Evolutionary conservation across 805 yeast species (phyloP).

Genomic region (Nakazawaea ambrosiae): DNA sequence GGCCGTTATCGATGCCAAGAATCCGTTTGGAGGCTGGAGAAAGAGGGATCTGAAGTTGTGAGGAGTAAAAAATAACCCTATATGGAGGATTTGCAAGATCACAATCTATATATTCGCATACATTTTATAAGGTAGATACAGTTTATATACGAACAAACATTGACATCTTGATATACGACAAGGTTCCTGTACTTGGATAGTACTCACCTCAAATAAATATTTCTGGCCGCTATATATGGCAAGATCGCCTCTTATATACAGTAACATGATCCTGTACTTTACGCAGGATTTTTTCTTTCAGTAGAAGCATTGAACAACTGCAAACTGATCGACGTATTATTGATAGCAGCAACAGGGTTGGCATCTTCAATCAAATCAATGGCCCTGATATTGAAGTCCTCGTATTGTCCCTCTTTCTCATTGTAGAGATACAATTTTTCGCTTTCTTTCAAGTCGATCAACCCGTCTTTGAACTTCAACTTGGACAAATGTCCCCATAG

Average conservation of each 20-base stretch:
- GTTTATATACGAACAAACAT: too few species aligned
- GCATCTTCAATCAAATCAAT: constrained; percentile 58
- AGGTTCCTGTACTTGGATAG: too few species aligned
- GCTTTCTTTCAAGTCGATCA: constrained; percentile 1
- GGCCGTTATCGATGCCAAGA: constrained; percentile 6
- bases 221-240: too few species aligned
- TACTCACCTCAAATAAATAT: too few species aligned
- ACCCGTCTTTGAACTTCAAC: constrained; percentile 12
- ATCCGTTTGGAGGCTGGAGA: background rate
- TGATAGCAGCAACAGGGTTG: constrained; percentile 35
- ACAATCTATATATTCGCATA: too few species aligned
- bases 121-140: too few species aligned
- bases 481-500: constrained; percentile 2
- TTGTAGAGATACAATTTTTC: constrained; percentile 17
- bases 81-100: too few species aligned
- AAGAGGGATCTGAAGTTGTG: background rate
- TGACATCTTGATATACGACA: too few species aligned
- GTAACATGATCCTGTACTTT: too few species aligned
- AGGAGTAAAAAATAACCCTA: too few species aligned
- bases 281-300: constrained; percentile 37
- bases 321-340: constrained; percentile 49
- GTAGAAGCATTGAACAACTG: constrained; percentile 46
- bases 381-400: constrained; percentile 34
- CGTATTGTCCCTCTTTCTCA: constrained; percentile 20
- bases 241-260: background rate